Evolutionary conservation across 202 grass and related monocot species (phyloP).

Genomic region (Tripidium arundinaceum): DNA sequence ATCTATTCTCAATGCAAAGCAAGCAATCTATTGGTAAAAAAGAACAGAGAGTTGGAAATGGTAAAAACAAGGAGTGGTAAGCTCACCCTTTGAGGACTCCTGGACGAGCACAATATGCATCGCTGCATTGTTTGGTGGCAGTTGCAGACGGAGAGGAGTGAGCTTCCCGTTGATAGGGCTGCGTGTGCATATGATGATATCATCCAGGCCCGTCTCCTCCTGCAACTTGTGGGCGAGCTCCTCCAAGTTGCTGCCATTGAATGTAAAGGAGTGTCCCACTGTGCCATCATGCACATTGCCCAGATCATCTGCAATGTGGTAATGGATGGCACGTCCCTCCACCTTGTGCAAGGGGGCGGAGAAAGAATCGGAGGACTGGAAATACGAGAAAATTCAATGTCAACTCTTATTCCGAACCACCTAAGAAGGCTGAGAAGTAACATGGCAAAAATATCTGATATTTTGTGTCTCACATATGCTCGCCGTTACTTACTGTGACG

Average conservation of each 20-base stretch:
- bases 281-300: slow-evolving; percentile 51
- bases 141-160: slow-evolving; percentile 51
- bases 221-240: slow-evolving; percentile 56
- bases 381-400: slow-evolving; percentile 1
- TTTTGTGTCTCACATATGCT: too few species aligned
- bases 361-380: slow-evolving; percentile 57
- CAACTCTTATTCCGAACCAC: neutral
- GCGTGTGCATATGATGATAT: slow-evolving; percentile 57
- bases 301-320: slow-evolving; percentile 59
- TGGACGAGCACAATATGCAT: slow-evolving; percentile 71
- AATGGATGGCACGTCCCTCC: slow-evolving; percentile 62
- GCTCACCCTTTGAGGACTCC: slow-evolving; percentile 63
- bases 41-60: neutral
- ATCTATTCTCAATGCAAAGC: neutral
- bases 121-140: slow-evolving; percentile 75
- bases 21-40: neutral
- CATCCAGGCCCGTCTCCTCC: slow-evolving; percentile 48
- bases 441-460: neutral
- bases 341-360: slow-evolving; percentile 53
- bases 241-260: slow-evolving; percentile 55
- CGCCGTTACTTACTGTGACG: too few species aligned
- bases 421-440: neutral
- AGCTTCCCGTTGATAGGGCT: slow-evolving; percentile 61
- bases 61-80: neutral
- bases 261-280: slow-evolving; percentile 48